Base-by-base conservation (phyloP, 176 grass and related monocot genomes). In the Eragrostis curvula region DNA sequence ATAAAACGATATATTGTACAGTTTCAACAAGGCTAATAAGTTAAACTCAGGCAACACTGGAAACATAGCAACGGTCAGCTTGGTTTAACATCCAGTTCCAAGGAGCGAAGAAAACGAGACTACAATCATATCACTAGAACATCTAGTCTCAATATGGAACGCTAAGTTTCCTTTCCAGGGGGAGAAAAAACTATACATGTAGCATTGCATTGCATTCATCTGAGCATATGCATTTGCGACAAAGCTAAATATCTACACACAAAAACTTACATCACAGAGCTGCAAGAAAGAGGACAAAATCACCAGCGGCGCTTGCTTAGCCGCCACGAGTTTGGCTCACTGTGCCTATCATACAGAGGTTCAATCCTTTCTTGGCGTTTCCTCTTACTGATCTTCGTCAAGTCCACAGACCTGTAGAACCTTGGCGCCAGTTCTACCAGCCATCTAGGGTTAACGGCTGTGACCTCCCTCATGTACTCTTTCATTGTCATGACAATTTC, bases 331-430 rank as follows among this genome's bases (percentile, higher is more conserved):
- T 82, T 87, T 21, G 85, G 92, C 40, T 94, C 88, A 1, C 79
- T 71, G 25, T 84, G 71, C 30, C 85, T 79, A 39, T 91, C 88
- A 64, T 91, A 91, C 9, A 94, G 79, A 24, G 92, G 88, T 36
- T 94, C 92, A 0, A 91, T 88, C 68, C 88, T 85, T n/a, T 94
- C 88, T 23, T 89, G 92, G n/a, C 74, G n/a, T 66, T 94, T 88
- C 70, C 86, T 60, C 66, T 91, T 94, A 58, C 88, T 94, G 41
- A 94, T 82, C 52, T 88, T 88, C 0, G 70, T 53, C 1, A 70
- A 79, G 64, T 94, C 88, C 28, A 80, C 56, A 39, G 74, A 56
- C 51, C 62, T 94, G 64, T 86, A 94, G 45, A 94, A 91, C 82
- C 91, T 94, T 2, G 91, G 88, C 9, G 85, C 88, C 62, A 91